Conservation (phyloP, 2,329 filamentous ascomycete genomes). For the Lachnellula occidentalis region DNA sequence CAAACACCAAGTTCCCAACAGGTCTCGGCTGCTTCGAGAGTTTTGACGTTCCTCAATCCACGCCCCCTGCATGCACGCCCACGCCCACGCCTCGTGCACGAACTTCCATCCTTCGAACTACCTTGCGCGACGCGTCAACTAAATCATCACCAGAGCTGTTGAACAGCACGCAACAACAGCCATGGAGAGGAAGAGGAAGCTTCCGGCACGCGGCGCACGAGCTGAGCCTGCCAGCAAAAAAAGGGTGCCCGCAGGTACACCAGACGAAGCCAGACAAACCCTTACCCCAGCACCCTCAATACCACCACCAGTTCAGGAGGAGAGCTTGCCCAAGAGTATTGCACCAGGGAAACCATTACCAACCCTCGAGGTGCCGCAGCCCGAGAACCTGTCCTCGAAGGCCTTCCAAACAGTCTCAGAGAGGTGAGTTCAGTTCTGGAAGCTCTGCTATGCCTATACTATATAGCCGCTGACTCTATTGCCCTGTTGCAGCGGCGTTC, state of each 20-base stretch:
- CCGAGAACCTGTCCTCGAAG: constrained; percentile 53
- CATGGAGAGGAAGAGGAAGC: constrained; percentile 63
- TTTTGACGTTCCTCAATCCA: constrained; percentile 16
- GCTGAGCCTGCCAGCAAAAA: constrained; percentile 56
- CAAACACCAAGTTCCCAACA: constrained; percentile 7
- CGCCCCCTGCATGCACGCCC: not conserved
- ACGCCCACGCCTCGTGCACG: not conserved
- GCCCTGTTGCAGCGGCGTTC: constrained; percentile 54
- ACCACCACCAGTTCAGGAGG: constrained; percentile 30
- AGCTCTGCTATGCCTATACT: not conserved
- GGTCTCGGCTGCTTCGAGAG: constrained; percentile 5
- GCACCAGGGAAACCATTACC: constrained; percentile 64
- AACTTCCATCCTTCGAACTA: not conserved
- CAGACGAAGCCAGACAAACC: constrained; percentile 45
- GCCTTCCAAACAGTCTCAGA: constrained; percentile 72
- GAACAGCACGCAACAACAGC: constrained; percentile 9
- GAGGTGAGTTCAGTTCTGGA: constrained; percentile 44
- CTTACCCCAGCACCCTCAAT: constrained; percentile 35
- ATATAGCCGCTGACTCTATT: constrained; percentile 10
- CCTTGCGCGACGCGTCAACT: not conserved
- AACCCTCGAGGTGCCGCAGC: constrained; percentile 62
- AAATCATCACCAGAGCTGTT: constrained; percentile 11
- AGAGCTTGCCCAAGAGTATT: constrained; percentile 56
- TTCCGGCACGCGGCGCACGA: constrained; percentile 57
- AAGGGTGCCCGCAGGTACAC: constrained; percentile 47